Base-by-base conservation (phyloP, 768 basidiomycete genomes). In the Amanita molliuscula region DNA sequence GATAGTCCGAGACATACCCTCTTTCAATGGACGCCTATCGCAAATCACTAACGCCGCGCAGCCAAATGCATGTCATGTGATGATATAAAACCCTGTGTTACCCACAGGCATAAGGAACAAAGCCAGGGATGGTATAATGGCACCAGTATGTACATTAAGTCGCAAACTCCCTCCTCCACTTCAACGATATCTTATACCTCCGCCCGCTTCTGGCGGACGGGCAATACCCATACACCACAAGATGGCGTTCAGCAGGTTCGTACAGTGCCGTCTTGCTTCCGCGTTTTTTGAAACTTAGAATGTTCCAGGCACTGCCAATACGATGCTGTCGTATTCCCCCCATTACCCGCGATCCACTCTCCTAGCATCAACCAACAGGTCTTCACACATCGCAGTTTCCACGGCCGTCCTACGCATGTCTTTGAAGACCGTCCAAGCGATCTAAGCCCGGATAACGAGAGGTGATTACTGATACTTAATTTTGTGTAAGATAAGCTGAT, bases 371-470 rank as follows among this genome's bases (percentile, higher is more conserved):
- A 67, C 36, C 62, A 60, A 33, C 78, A 76, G 58, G 75, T 88
- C 1, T 89, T 85, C 59, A 90, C 88, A 1, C 88, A 90, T 59
- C 79, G 86, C 31, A 83, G 82, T 60, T 76, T 71, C 58, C 76
- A 70, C 57, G 87, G 76, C 0, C 72, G 88, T 2, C 84, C 86
- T 0, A 81, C 77, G 6, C 78, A 84, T 56, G 67, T 86, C 21
- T 90, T 90, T 55, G 88, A 90, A 60, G 88, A 90, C 62, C 72
- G 68, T 33, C 76, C 72, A 0, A 70, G 77, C 54, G 87, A 90
- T 63, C 81, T 75, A 2, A 83, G 82, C 45, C 87, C 85, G 5
- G 88, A 90, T 60, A 89, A 90, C 54, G 88, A 90, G 67, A 83
- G 78, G 88, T 87, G 48, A 56, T 25, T 28, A 16, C 18, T 9